Conservation (phyloP, 2,329 filamentous ascomycete genomes). For the Sclerotinia borealis region DNA sequence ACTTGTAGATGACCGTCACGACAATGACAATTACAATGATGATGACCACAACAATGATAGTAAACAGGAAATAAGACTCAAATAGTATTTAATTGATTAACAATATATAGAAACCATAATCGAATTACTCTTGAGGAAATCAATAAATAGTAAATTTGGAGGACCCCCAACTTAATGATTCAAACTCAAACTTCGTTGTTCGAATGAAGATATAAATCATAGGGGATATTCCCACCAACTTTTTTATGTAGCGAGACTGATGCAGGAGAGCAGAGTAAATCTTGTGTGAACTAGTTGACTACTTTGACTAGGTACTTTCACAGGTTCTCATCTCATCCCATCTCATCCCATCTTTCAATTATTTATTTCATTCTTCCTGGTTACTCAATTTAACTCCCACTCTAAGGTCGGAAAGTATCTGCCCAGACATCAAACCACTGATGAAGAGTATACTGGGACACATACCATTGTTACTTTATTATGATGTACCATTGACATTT, state of each 20-base stretch:
- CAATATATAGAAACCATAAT: not conserved
- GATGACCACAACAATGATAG: too few species aligned
- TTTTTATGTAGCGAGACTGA: not conserved
- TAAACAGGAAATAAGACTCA: not conserved
- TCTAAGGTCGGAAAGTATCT: not conserved
- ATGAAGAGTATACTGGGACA: not conserved
- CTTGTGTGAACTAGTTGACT: not conserved
- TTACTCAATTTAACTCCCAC: not conserved
- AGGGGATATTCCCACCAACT: not conserved
- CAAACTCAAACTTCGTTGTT: not conserved
- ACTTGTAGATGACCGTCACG: not conserved
- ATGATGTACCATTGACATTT: conserved; percentile 20
- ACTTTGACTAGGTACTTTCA: too few species aligned
- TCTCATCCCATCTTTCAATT: not conserved
- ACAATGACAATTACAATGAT: not conserved
- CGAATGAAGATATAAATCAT: not conserved
- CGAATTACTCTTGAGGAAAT: not conserved
- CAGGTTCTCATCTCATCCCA: not conserved
- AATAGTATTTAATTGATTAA: not conserved
- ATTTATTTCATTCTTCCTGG: not conserved
- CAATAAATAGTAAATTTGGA: not conserved
- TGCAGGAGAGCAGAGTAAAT: not conserved
- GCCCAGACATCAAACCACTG: not conserved
- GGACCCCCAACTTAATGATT: too few species aligned
- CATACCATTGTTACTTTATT: not conserved